These are phyloP conservation scores for Neospermospora avenae DNA, from an alignment of 2,329 filamentous ascomycete species.

Conservation along the genomic window DNA sequence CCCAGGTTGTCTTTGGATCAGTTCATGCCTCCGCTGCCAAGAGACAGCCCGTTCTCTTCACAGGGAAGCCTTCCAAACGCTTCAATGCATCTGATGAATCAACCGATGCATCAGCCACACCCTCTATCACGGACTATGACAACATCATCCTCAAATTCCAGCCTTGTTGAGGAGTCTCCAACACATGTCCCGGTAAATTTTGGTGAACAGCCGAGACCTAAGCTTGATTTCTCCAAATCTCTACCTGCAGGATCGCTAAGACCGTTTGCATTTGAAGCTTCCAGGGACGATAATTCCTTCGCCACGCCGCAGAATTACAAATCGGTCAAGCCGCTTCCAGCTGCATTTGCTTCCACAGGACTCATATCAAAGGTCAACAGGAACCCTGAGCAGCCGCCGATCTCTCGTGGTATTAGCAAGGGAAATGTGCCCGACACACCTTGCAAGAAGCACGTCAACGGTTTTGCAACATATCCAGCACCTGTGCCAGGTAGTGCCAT, in stretches of 20 bases:
- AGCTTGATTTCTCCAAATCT: constrained; percentile 68
- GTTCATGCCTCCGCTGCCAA: constrained; percentile 62
- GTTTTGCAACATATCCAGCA: constrained; percentile 63
- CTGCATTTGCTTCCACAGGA: constrained; percentile 91
- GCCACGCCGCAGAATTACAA: constrained; percentile 77
- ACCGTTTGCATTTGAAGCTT: constrained; percentile 39
- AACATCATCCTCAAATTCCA: constrained; percentile 81
- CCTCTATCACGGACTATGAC: constrained; percentile 84
- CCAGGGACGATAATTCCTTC: constrained; percentile 52
- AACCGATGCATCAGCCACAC: constrained; percentile 58
- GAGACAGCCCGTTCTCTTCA: constrained; percentile 62
- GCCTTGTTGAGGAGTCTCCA: constrained; percentile 68
- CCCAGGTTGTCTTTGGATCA: constrained; percentile 78
- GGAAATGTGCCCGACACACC: constrained; percentile 87
- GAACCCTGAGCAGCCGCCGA: constrained; percentile 65
- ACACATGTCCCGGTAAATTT: constrained; percentile 57
- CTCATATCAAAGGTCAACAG: constrained; percentile 93
- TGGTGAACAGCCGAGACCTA: constrained; percentile 49
- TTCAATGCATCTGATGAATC: constrained; percentile 49
- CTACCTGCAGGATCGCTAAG: constrained; percentile 64
- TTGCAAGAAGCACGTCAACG: constrained; percentile 78
- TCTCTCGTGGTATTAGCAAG: constrained; percentile 51
- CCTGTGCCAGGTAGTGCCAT: constrained; percentile 56
- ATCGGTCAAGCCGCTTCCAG: constrained; percentile 69
- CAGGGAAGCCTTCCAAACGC: constrained; percentile 51